A percentile compares a stretch with the other conserved stretches of the same genome.
These are phyloP conservation scores for Achaetomiella virescens DNA, from an alignment of 495 filamentous ascomycete species.

Conservation along the genomic window DNA sequence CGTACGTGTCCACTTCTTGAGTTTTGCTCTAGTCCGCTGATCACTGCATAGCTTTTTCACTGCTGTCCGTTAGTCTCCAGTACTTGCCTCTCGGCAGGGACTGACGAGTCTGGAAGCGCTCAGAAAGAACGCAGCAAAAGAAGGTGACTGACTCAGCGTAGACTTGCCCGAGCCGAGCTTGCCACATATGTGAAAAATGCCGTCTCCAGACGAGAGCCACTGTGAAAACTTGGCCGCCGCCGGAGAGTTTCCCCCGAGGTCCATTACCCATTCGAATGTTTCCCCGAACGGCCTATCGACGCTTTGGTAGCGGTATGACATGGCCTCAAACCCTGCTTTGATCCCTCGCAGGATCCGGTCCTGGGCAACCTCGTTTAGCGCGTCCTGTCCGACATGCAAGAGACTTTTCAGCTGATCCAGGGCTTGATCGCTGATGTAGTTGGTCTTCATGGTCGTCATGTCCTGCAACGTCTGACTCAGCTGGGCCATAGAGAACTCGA, in stretches of 20 bases:
- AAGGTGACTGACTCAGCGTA: slow-evolving; percentile 32
- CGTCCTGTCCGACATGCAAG: background rate
- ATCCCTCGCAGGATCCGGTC: background rate
- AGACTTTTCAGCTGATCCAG: background rate
- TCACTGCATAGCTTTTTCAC: background rate
- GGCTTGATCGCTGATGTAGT: background rate
- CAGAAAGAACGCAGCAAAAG: background rate
- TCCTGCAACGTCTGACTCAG: background rate
- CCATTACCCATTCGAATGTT: background rate
- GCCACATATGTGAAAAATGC: slow-evolving; percentile 30
- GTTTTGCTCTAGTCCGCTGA: background rate
- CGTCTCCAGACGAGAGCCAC: slow-evolving; percentile 11
- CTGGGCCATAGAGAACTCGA: background rate
- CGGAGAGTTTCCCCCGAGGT: background rate
- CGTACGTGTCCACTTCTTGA: background rate
- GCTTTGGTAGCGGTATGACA: background rate
- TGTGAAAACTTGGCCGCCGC: background rate
- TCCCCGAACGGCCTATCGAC: background rate
- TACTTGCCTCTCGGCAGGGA: background rate
- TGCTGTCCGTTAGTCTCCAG: background rate
- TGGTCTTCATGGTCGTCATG: background rate
- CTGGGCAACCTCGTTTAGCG: background rate
- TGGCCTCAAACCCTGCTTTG: background rate
- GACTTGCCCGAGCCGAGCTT: slow-evolving; percentile 39
- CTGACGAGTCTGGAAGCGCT: background rate